A percentile compares a stretch with the other conserved stretches of the same genome.
phyloP scores from a whole-genome alignment of 495 filamentous ascomycete species.

The Glonium stellatum region DNA sequence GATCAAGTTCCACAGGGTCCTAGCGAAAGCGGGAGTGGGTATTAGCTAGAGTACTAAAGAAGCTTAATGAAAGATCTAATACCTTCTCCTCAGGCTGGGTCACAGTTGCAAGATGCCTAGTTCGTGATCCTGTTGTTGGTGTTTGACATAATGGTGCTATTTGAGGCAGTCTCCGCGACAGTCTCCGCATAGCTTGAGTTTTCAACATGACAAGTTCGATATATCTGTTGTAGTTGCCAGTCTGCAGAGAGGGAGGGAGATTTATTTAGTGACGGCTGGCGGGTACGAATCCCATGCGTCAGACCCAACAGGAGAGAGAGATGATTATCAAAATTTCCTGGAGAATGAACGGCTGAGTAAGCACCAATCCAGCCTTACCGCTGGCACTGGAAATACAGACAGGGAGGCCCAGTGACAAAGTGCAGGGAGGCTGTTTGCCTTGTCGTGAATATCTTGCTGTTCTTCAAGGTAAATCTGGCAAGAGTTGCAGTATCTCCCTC shows the following conservation, averaged over 20 bases:
- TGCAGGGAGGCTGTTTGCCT: too few species aligned
- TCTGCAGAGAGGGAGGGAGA: too few species aligned
- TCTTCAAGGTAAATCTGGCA: too few species aligned
- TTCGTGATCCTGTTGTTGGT: constrained; percentile 3
- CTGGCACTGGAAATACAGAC: neutral
- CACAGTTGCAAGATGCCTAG: constrained; percentile 20
- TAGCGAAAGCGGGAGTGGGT: constrained; percentile 30
- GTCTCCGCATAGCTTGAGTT: constrained; percentile 15
- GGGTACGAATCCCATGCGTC: too few species aligned
- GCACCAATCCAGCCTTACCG: neutral
- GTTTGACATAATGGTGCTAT: constrained; percentile 1
- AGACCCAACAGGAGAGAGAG: too few species aligned
- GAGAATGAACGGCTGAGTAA: constrained; percentile 1
- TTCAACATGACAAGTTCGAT: constrained; percentile 19
- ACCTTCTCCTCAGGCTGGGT: constrained; percentile 27
- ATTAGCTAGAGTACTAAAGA: neutral
- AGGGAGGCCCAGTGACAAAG: too few species aligned
- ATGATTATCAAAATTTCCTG: neutral
- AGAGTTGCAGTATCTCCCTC: too few species aligned
- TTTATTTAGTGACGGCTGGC: too few species aligned
- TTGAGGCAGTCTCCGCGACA: constrained; percentile 19
- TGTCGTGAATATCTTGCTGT: too few species aligned
- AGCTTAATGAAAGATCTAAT: neutral
- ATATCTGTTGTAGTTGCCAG: neutral
- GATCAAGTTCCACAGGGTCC: constrained; percentile 85